A percentile compares a stretch with the other conserved stretches of the same genome.
These are phyloP conservation scores for Scheffersomyces quercinus DNA, from an alignment of 1,139 yeast genomes.

Conservation along the genomic window DNA sequence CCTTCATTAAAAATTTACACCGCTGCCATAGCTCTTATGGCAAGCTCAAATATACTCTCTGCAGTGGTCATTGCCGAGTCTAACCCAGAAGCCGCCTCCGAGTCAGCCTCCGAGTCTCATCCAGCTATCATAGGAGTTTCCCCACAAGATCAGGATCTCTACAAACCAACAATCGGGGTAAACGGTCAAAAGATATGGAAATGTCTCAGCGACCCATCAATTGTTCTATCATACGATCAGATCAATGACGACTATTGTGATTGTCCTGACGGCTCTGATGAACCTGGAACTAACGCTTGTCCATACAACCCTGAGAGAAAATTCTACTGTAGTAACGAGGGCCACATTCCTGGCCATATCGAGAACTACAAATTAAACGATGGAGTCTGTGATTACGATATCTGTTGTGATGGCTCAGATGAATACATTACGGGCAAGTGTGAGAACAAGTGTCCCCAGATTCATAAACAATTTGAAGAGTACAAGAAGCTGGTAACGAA, in stretches of 20 bases:
- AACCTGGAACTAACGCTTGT: conserved; percentile 94
- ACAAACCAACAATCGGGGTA: conserved; percentile 50
- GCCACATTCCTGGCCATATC: conserved; percentile 59
- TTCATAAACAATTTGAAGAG: conserved; percentile 29
- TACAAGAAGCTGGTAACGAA: conserved; percentile 16
- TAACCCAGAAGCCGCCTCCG: too few relatives aligned
- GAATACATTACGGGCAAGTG: conserved; percentile 56
- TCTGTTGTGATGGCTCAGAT: conserved; percentile 95
- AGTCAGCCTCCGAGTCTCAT: too few relatives aligned
- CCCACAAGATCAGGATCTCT: conserved; percentile 46
- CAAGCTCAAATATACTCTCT: too few relatives aligned
- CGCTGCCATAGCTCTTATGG: too few relatives aligned
- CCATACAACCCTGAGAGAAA: conserved; percentile 32
- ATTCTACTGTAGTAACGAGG: conserved; percentile 80
- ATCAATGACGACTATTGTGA: conserved; percentile 91
- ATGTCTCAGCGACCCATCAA: conserved; percentile 67
- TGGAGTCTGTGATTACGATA: conserved; percentile 87
- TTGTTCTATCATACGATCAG: conserved; percentile 57
- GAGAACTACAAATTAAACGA: conserved; percentile 73
- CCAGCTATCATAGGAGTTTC: conserved; percentile 18
- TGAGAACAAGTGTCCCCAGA: conserved; percentile 58
- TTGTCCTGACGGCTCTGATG: conserved; percentile 98
- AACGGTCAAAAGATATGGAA: conserved; percentile 51
- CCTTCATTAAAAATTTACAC: too few relatives aligned
- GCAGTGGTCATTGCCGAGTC: too few relatives aligned